Base-by-base conservation (phyloP, 306 rosid genomes). In the Vigna mungo region DNA sequence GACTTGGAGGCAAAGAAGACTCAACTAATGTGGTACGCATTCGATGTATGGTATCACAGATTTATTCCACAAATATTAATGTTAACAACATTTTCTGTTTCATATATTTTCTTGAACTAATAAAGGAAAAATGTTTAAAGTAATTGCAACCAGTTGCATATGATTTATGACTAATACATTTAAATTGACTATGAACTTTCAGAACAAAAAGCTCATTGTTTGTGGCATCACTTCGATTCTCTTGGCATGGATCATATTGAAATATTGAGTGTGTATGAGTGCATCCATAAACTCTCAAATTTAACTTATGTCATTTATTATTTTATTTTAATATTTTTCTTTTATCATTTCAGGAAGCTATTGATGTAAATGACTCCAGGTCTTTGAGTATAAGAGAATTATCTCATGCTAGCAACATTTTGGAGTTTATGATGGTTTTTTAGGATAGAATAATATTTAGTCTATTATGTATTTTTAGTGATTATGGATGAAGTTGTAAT, bases 161-260 rank as follows among this genome's bases (percentile, higher is more conserved):
- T 65, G 34, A 65, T 65, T 53, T 65, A 23, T 55, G 41, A 61
- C 20, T 23, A 48, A 68, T 47, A 55, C 76, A 46, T 62, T 63
- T 77, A 66, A 70, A 67, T 68, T 61, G 46, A 68, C 79, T 80
- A 60, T 76, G 78, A 75, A 79, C 69, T 62, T 18, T 52, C 93
- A 88, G 97, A 83, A 90, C 48, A 81, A 85, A 69, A 76, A 85
- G 75, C 97, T 90, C 66, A 71, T 86, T 48, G 95, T 90, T 48
- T 92, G 95, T 43, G 97, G 97, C 83, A 90, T 92, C 76, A 85
- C 93, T 51, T 90, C n/a, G n/a, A n/a, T n/a, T n/a, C 97, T 62
- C 79, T 92, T 67, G 95, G 95, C 79, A 80, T 88, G 90, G 97
- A 92, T 85, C 97, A 92, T 55, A 81, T 80, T 34, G 93, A 89